These are phyloP conservation scores for Aspergillus eucalypticola DNA, from an alignment of 2,329 filamentous ascomycete species.

Conservation along the genomic window DNA sequence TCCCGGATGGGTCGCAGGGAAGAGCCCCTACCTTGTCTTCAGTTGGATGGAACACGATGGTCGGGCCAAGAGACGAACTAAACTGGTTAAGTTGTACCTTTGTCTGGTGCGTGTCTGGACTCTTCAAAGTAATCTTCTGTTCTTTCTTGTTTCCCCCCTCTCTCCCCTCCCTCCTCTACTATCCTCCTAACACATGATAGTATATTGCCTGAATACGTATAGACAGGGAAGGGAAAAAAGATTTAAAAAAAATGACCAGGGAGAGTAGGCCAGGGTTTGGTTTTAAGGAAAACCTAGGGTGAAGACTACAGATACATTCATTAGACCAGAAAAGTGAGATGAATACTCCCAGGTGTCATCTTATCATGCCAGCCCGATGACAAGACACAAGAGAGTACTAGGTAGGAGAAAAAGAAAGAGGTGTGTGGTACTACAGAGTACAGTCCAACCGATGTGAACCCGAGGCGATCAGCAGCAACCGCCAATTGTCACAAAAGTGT, in stretches of 20 bases:
- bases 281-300: no score
- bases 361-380: not conserved
- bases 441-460: not conserved
- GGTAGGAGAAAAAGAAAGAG: not conserved
- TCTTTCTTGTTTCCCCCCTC: not conserved
- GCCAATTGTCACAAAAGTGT: constrained; percentile 23
- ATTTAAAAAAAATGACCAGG: no score
- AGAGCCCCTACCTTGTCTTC: constrained; percentile 9
- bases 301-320: no score
- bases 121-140: not conserved
- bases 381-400: not conserved
- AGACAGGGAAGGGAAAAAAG: no score
- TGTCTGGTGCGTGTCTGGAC: not conserved
- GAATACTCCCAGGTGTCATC: not conserved
- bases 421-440: not conserved
- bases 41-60: not conserved
- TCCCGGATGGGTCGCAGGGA: constrained; percentile 13
- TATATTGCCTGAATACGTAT: no score
- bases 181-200: no score
- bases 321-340: no score
- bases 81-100: not conserved
- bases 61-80: not conserved
- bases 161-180: no score
- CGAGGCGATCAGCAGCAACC: not conserved
- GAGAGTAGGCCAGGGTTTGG: no score